Evolutionary conservation across 768 basidiomycete species (phyloP), one percentile per base, ranked within the genome.

Genomic region (Ramaria rubella): DNA sequence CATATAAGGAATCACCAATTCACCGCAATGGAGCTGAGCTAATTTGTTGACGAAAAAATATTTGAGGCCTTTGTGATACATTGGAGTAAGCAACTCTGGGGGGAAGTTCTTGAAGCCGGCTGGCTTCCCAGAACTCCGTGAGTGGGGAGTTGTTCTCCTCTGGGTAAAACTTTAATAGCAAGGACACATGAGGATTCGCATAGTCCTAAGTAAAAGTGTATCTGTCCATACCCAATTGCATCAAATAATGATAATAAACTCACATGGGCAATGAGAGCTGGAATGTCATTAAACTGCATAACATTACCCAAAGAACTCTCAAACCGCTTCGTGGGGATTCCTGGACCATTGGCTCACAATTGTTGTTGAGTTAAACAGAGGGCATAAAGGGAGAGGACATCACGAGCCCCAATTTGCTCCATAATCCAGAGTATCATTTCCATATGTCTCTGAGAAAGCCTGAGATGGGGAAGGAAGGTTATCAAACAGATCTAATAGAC

Each of bases 21-120:
- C 14, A 2, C 59, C 59, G 30, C 21, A 36, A 2, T 51, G 4
- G 1, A 61, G 57, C 15, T 49, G 5, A 1, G 60, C 56, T 5
- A 65, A 26, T 36, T 65, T 61, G 4, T 65, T 51, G 14, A 63
- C 60, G 5, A 52, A 65, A 52, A 60, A 65, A 12, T 60, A 55
- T n/a, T 53, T 40, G 0, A 40, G 5, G 3, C 63, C 61, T 48
- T 19, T 1, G 44, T n/a, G 17, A 24, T 44, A 60, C 61, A 62
- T 62, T 54, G 62, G 61, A 14, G 61, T 62, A 2, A 61, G 34
- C 21, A 38, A 23, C 9, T 53, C n/a, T 19, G 6, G 52, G 34
- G 8, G 36, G 19, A 7, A 53, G 9, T 11, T 53, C 58, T 24
- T 0, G 29, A 40, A 4, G 17, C 5, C 52, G 36, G 4, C 17